These are phyloP conservation scores for Rhodocollybia butyracea DNA, from an alignment of 768 basidiomycete species.

Conservation along the genomic window DNA sequence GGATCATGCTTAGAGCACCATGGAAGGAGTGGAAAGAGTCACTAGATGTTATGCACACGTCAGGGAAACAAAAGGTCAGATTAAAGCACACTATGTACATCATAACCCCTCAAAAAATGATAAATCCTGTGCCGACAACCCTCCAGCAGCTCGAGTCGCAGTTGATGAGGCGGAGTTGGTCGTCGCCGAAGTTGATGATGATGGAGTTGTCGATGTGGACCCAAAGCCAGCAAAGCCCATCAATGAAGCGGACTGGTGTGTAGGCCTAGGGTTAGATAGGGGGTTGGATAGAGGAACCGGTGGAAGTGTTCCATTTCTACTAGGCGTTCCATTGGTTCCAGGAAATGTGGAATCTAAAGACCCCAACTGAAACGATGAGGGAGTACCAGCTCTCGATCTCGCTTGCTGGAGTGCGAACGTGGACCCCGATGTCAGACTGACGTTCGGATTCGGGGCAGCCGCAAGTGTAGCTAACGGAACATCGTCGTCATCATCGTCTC, in stretches of 20 bases:
- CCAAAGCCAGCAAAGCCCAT: background rate
- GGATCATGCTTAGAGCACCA: no score
- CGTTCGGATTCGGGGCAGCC: background rate
- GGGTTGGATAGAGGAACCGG: background rate
- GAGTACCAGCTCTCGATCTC: background rate
- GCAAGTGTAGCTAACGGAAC: background rate
- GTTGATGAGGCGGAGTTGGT: background rate
- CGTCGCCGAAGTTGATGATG: conserved; percentile 18
- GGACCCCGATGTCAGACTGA: background rate
- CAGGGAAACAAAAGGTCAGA: no score
- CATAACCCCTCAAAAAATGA: conserved; percentile 83
- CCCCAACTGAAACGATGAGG: background rate
- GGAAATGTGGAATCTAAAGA: background rate
- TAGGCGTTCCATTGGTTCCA: background rate
- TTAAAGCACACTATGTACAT: no score
- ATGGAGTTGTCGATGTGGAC: background rate
- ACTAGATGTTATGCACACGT: no score
- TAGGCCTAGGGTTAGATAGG: background rate
- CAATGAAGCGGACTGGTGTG: background rate
- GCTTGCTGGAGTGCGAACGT: background rate
- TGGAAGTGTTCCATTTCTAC: background rate
- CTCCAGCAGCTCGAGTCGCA: conserved; percentile 29
- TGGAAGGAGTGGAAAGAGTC: no score
- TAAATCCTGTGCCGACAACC: conserved; percentile 78
- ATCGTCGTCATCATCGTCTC: background rate